Evolutionary conservation across 306 rosid species (phyloP), one percentile per base, ranked within the genome.

Genomic region (Elaeagnus macrophylla): DNA sequence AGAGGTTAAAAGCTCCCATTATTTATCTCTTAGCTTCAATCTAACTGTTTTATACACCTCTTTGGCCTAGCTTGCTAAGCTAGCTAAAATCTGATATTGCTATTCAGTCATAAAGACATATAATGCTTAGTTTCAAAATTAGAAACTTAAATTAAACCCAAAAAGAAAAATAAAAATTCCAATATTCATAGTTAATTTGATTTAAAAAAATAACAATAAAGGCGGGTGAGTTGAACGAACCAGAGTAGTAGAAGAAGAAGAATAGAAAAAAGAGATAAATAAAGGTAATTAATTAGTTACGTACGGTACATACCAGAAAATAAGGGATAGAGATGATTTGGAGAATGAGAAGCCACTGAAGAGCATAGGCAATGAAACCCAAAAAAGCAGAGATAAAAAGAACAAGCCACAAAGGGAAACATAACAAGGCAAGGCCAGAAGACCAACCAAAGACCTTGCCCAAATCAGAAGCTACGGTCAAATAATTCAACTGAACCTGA

Each of bases 401-500:
- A 5, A 90, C 97, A 0, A 65, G 48, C 59, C 79, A 71, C 2
- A 86, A 9, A 1, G 97, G 97, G 8, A 90, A 56, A 17, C 79
- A 25, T 57, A 80, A 60, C 41, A 90, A 60, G 1, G 95, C 95
- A 7, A 90, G 15, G 0, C 95, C 97, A 0, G 97, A 90, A 0
- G 95, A 86, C 95, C 95, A 90, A 0, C 97, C 97, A 2, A 90
- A 86, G 13, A 79, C 66, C 68, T 90, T 90, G 0, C 97, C 97
- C 67, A 86, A 63, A 48, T 90, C 97, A 25, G 78, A 86, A 1
- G 95, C 95, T 1, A 88, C 82, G 5, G 97, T 94, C 41, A 86
- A 64, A 32, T 90, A 86, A 44, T 80, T 90, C 36, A 90, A 60
- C 59, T 90, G 84, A 3, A 78, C 88, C 78, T 90, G 97, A 0